phyloP scores from a whole-genome alignment of 148 eudicot genomes.

The Nyssa sinensis region DNA sequence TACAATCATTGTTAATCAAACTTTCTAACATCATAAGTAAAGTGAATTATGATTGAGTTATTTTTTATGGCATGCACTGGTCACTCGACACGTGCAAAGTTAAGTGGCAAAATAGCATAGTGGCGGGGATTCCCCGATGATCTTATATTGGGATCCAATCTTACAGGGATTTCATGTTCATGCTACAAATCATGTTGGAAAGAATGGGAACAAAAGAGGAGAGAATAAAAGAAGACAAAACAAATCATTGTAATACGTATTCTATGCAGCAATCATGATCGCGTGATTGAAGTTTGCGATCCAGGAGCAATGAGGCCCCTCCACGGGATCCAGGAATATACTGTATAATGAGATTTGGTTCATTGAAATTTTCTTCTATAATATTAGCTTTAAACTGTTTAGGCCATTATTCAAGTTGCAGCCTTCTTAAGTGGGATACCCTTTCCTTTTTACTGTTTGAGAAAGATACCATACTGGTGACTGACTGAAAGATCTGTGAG shows the following conservation, averaged over 20 bases:
- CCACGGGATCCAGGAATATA: background rate
- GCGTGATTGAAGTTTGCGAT: conserved; percentile 24
- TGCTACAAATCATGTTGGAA: background rate
- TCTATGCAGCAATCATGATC: background rate
- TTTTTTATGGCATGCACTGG: no score
- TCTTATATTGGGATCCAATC: no score
- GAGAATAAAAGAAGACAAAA: background rate
- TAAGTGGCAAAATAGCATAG: no score
- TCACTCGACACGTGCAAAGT: no score
- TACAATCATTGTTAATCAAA: no score
- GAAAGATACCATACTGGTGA: background rate
- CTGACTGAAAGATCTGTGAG: background rate
- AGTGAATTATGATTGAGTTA: no score
- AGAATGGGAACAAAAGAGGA: background rate
- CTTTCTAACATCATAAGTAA: no score
- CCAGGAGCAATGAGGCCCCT: conserved; percentile 16
- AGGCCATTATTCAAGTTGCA: background rate
- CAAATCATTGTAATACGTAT: background rate
- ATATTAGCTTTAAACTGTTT: background rate
- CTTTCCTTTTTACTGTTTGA: background rate
- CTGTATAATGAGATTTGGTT: background rate
- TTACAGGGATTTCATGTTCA: no score
- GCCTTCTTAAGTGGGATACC: background rate
- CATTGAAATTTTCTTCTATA: background rate
- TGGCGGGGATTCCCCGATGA: no score